Conservation (phyloP, 331 rosid genomes). For the Dryas integrifolia region DNA sequence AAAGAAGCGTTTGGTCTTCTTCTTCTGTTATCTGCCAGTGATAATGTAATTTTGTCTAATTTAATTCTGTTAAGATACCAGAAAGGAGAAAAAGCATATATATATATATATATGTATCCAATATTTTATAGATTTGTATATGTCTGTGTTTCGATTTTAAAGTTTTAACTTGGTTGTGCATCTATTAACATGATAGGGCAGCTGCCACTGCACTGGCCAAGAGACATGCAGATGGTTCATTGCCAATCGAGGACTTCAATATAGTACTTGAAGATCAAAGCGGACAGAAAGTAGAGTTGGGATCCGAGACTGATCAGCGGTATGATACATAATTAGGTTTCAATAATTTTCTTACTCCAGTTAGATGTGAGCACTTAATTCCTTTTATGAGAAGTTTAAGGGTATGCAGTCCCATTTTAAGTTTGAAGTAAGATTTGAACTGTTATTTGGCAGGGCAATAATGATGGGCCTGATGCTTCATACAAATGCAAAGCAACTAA, state of each 20-base stretch:
- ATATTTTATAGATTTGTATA: not conserved
- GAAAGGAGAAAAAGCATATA: too few species aligned
- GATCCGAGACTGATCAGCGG: slow-evolving; percentile 79
- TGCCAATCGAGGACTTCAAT: slow-evolving; percentile 73
- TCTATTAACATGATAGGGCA: slow-evolving; percentile 47
- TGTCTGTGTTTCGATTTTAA: slow-evolving; percentile 13
- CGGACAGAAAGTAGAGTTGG: slow-evolving; percentile 70
- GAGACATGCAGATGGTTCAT: slow-evolving; percentile 76
- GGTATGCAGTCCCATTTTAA: slow-evolving; percentile 18
- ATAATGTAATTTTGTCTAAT: not conserved
- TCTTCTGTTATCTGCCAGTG: not conserved
- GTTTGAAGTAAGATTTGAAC: slow-evolving; percentile 28
- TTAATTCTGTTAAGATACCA: too few species aligned
- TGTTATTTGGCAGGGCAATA: slow-evolving; percentile 63
- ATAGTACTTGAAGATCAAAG: slow-evolving; percentile 90
- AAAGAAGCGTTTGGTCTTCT: too few species aligned
- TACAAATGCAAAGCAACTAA: slow-evolving; percentile 67
- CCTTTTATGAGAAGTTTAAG: slow-evolving; percentile 10
- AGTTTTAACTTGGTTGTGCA: slow-evolving; percentile 30
- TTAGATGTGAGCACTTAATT: slow-evolving; percentile 15
- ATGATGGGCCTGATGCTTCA: slow-evolving; percentile 99
- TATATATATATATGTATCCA: not conserved
- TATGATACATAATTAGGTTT: slow-evolving; percentile 28
- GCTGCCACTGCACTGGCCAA: slow-evolving; percentile 66
- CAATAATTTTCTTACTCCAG: slow-evolving; percentile 15